These are phyloP conservation scores for Candida khao-thaluensis DNA, from an alignment of 805 yeast species.

Conservation along the genomic window DNA sequence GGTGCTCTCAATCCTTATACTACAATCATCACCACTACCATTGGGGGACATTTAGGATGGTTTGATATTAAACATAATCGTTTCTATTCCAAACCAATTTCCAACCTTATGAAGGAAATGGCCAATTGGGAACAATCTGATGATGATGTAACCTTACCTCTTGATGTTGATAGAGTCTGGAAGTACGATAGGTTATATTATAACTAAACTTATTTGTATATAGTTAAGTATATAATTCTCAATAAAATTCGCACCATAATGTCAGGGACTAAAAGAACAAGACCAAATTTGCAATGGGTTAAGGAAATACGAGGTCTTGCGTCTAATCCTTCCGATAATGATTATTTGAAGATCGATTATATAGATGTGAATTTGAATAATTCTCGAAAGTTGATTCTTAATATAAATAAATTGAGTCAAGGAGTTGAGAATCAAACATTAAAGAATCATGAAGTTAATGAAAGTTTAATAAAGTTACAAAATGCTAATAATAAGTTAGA, in stretches of 20 bases:
- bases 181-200: constrained; percentile 29
- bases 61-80: constrained; percentile 30
- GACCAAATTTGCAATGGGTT: constrained; percentile 12
- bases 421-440: constrained; percentile 6
- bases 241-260: too few species aligned
- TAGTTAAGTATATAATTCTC: too few species aligned
- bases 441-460: constrained; percentile 12
- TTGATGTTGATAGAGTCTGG: constrained; percentile 31
- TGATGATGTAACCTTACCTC: constrained; percentile 24
- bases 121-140: constrained; percentile 25
- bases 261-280: too few species aligned
- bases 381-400: constrained; percentile 27
- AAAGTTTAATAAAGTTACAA: constrained; percentile 13
- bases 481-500: constrained; percentile 8
- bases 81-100: constrained; percentile 41
- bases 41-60: constrained; percentile 74
- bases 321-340: constrained; percentile 20
- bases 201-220: neutral
- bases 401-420: constrained; percentile 14
- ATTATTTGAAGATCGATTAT: constrained; percentile 31
- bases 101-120: constrained; percentile 33
- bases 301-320: constrained; percentile 17
- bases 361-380: constrained; percentile 35
- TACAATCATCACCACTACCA: constrained; percentile 53
- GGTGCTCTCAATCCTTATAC: constrained; percentile 56